These are phyloP conservation scores for Hygrophorus pudorinus DNA, from an alignment of 768 basidiomycete genomes.

Conservation along the genomic window DNA sequence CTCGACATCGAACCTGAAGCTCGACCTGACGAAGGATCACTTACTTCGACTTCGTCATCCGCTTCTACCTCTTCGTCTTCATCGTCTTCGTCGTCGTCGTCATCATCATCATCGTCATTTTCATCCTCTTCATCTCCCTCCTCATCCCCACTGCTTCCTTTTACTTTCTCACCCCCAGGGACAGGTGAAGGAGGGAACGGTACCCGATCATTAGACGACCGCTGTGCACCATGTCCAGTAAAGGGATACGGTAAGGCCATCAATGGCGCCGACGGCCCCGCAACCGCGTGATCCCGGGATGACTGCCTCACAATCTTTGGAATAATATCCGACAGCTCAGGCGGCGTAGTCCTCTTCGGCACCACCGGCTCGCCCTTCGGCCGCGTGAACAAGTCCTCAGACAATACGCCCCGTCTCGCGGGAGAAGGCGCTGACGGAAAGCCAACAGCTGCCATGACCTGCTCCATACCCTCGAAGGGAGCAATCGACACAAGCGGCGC, in stretches of 20 bases:
- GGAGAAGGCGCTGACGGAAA: slow-evolving; percentile 40
- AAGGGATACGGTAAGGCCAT: slow-evolving; percentile 65
- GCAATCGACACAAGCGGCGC: slow-evolving; percentile 15
- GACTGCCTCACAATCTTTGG: slow-evolving; percentile 36
- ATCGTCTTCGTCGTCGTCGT: slow-evolving; percentile 17
- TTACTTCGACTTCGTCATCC: slow-evolving; percentile 32
- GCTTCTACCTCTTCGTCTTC: slow-evolving; percentile 21
- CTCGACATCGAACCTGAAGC: slow-evolving; percentile 81
- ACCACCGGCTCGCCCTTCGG: slow-evolving; percentile 24
- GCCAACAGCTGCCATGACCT: slow-evolving; percentile 50
- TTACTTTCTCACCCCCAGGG: slow-evolving; percentile 26
- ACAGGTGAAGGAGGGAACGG: slow-evolving; percentile 67
- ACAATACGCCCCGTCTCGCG: slow-evolving; percentile 47
- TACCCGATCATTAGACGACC: slow-evolving; percentile 51
- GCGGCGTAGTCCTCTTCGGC: slow-evolving; percentile 15
- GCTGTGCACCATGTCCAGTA: slow-evolving; percentile 46
- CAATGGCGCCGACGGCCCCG: slow-evolving; percentile 30
- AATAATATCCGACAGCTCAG: slow-evolving; percentile 29
- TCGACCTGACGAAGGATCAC: slow-evolving; percentile 47
- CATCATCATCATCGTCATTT: slow-evolving; percentile 19
- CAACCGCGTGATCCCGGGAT: slow-evolving; percentile 34
- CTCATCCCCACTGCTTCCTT: slow-evolving; percentile 13
- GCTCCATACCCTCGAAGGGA: slow-evolving; percentile 45
- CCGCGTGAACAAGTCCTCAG: slow-evolving; percentile 55
- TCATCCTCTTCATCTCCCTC: slow-evolving; percentile 20